Base-by-base conservation (phyloP, 2,329 filamentous ascomycete species). In the Rutstroemia sydowiana region DNA sequence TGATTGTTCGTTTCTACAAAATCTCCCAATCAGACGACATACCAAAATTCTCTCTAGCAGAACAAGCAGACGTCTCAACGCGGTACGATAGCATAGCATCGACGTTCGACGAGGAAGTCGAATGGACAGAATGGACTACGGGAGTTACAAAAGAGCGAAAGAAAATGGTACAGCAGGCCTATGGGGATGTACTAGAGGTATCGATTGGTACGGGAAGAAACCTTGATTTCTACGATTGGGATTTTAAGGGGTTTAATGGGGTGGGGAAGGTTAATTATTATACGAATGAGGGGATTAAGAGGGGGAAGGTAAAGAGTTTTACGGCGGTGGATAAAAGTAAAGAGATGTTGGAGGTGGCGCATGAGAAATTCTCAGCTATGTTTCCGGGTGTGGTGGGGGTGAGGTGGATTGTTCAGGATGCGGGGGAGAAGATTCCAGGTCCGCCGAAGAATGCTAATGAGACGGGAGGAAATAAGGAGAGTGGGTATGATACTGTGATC, bases 141-240 rank as follows among this genome's bases (percentile, higher is more conserved):
- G 79, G 81, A 44, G 73, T 84, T 57, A 73, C 69, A 5, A 67
- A 65, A 16, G 66, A 82, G 47, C 74, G 81, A 10, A 68, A 69
- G 46, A 67, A 69, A 20, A 68, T 85, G 23, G 75, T 75, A 1
- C 61, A 65, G 11, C 64, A 67, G 30, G 79, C 76, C 5, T 64
- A 63, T 0, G 81, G 81, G 2, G 70, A 81, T 63, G 81, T 84
- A 11, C 72, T 84, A 30, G 81, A 84, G 65, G 71, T 84, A 11
- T 80, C 79, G 16, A 74, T 84, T 51, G 81, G 81, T 16, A 82
- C 81, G 2, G 81, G 81, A 3, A 72, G 81, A 11, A 85, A 84
- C 60, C 62, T 84, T 14, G 69, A 72, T 36, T 79, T 75, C 64
- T 83, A 83, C 63, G 69, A 76, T 61, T 84, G 79, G 79, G 70